These are phyloP conservation scores for Beauveria rudraprayagi DNA, from an alignment of 2,329 filamentous ascomycete species.

Conservation along the genomic window DNA sequence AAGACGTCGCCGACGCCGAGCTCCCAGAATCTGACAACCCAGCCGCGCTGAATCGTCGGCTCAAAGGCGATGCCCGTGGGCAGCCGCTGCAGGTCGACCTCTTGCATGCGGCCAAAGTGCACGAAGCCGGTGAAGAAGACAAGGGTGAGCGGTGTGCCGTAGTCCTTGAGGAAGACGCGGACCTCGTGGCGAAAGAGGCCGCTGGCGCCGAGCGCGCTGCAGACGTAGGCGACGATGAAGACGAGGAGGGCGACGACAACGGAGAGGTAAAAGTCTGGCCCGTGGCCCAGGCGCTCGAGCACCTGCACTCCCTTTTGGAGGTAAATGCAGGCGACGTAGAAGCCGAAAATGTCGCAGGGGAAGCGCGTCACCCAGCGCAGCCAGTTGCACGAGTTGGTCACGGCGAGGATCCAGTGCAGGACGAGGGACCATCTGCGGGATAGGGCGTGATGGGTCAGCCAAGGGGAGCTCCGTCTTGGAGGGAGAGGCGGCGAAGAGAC, in stretches of 20 bases:
- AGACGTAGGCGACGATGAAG: conserved; percentile 67
- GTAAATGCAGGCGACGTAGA: conserved; percentile 89
- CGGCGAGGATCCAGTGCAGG: conserved; percentile 76
- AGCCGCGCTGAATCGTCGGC: conserved; percentile 64
- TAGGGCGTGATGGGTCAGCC: neutral
- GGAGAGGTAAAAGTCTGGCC: conserved; percentile 67
- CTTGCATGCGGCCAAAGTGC: conserved; percentile 74
- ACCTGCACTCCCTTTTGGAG: conserved; percentile 87
- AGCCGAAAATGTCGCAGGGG: conserved; percentile 88
- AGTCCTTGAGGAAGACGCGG: conserved; percentile 80
- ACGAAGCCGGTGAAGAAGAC: conserved; percentile 89
- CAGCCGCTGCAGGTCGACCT: conserved; percentile 59
- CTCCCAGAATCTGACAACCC: conserved; percentile 80
- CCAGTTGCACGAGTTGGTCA: conserved; percentile 80
- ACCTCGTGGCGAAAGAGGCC: conserved; percentile 66
- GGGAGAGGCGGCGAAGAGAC: conserved; percentile 19
- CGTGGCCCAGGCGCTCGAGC: conserved; percentile 62
- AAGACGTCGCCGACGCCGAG: conserved; percentile 66
- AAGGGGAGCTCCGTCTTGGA: no score
- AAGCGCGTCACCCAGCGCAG: conserved; percentile 87
- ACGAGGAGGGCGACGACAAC: conserved; percentile 70
- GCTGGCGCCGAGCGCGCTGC: conserved; percentile 62
- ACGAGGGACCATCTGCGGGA: conserved; percentile 64
- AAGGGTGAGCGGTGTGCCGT: conserved; percentile 74
- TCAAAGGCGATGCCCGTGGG: conserved; percentile 72